Conservation (phyloP, 192 early-diverging fungal genomes). For the Mortierella claussenii region DNA sequence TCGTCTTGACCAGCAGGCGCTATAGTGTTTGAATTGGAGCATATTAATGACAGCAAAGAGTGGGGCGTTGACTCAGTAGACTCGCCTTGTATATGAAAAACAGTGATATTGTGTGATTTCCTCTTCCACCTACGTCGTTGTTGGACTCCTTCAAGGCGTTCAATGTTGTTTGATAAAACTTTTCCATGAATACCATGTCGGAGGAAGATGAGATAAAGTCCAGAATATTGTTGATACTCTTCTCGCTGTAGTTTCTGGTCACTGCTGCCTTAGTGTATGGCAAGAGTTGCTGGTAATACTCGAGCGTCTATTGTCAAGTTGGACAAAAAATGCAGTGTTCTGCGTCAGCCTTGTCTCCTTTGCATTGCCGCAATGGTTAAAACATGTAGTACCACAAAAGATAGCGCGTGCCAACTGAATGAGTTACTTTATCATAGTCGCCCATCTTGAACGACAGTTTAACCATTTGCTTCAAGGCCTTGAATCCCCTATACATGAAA, state of each 20-base stretch:
- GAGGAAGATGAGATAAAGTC: conserved; percentile 80
- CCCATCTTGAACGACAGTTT: conserved; percentile 79
- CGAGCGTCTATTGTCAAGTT: conserved; percentile 75
- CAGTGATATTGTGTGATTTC: too few species aligned
- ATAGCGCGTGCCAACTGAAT: too few species aligned
- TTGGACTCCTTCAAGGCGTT: conserved; percentile 77
- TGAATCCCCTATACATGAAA: conserved; percentile 80
- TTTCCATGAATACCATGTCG: conserved; percentile 85
- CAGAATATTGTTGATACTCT: conserved; percentile 91
- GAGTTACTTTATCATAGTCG: conserved; percentile 68
- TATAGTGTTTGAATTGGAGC: conserved; percentile 38
- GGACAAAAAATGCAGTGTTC: neutral
- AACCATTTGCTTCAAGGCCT: conserved; percentile 88
- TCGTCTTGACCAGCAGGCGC: conserved; percentile 88
- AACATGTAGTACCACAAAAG: too few species aligned
- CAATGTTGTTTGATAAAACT: conserved; percentile 83
- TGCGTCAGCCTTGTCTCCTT: neutral
- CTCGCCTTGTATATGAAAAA: too few species aligned
- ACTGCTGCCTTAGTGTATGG: conserved; percentile 82
- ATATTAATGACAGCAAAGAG: neutral
- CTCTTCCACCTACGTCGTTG: conserved; percentile 71
- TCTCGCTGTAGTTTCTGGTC: conserved; percentile 88
- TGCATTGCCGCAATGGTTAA: too few species aligned
- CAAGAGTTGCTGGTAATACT: conserved; percentile 78
- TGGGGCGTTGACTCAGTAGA: too few species aligned